Evolutionary conservation across 495 filamentous ascomycete species (phyloP), one percentile per base, ranked within the genome.

Genomic region (Tuber indicum): DNA sequence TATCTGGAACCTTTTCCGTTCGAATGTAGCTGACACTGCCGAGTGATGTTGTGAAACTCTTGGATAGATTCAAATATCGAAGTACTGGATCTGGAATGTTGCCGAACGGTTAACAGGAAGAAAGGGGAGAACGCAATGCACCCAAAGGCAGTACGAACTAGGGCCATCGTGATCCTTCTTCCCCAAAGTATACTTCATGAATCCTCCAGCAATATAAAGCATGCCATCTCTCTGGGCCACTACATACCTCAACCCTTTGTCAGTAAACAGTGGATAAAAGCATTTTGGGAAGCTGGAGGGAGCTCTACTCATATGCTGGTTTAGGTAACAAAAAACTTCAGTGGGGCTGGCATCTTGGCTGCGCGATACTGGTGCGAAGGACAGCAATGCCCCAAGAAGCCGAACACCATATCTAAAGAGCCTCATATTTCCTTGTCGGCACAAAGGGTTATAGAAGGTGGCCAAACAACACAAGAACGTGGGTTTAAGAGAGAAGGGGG

Each of bases 171-270:
- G 32, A 45, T 21, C 58, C 5, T 5, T 17, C 36, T 45, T 5
- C 1, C 19, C 9, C 4, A 58, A 62, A 16, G 21, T 7, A 21
- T 71, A 76, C 17, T 49, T 21, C 41, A 39, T 46, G 5, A 6
- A 75, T 8, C 75, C 44, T n/a, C 75, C 75, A 2, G 36, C 19
- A 71, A 76, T 76, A 32, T 76, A 74, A 39, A 76, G 43, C 7
- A 26, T 45, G 3, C 19, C 72, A 46, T 36, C 71, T 23, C 32
- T 44, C 41, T 71, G 32, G 36, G 74, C 46, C 74, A 71, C 74
- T 75, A 36, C 17, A 32, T 32, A 1, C 58, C 17, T 36, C 26
- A 4, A 36, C 4, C 26, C 6, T 7, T 66, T 4, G 26, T 66
- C 14, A 66, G 26, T 36, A 7, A 17, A 66, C 26, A 6, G 12